Base-by-base conservation (phyloP, 768 basidiomycete genomes). In the Galerina marginata region DNA sequence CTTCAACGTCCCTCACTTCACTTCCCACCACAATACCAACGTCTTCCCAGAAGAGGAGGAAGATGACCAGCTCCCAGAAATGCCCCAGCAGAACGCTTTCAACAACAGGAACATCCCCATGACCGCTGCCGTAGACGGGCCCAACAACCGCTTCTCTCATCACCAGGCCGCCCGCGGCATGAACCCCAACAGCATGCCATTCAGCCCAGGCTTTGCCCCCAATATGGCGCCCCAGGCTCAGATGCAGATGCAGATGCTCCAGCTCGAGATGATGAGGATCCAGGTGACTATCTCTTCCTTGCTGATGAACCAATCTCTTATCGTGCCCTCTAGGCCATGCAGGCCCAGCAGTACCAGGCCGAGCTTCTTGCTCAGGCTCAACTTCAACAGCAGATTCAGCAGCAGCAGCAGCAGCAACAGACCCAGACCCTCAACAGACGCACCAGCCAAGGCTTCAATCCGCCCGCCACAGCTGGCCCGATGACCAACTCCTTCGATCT, bases 231-330 rank as follows among this genome's bases (percentile, higher is more conserved):
- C 77, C 43, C 86, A 83, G 64, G 67, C 77, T 46, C 71, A 75
- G 36, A 78, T 91, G 56, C 92, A 93, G 76, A 81, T 93, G 83
- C 92, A 94, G 77, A 81, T 93, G 81, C 84, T 93, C 77, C 93
- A 94, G 70, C 79, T 94, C 58, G 92, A 94, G 77, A 83, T 94
- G 66, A 74, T 92, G 71, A 86, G 84, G 71, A 83, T 94, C 62
- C 92, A 93, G 89, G 92, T 89, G 60, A 50, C 82, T 75, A 42
- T 36, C 42, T 43, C 15, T 61, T 40, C 29, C 7, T 7, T 33
- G 29, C 29, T 57, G 36, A 15, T 14, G 56, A 54, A 45, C 56
- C 40, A 2, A 49, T 25, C 37, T 51, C 65, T 61, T 44, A 36
- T 61, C 43, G 44, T 62, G 58, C 48, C 69, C 62, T 14, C 63